Conservation (phyloP, 148 eudicot genomes). For the Rhododendron mucronatum region DNA sequence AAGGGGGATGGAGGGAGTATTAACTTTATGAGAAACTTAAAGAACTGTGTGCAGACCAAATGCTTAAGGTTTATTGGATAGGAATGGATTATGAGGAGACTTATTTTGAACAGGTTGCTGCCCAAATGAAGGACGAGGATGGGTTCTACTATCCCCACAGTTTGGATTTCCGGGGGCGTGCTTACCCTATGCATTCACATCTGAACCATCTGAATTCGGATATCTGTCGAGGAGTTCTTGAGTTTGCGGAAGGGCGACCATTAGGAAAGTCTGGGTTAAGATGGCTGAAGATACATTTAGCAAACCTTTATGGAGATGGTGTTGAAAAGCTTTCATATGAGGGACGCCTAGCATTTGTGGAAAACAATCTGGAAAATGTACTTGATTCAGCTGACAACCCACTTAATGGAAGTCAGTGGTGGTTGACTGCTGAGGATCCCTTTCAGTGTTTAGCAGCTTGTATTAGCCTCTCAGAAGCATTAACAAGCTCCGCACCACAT, state of each 20-base stretch:
- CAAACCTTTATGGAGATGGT: conserved; percentile 77
- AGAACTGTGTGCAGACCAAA: background rate
- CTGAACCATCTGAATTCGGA: conserved; percentile 85
- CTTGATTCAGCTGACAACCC: conserved; percentile 75
- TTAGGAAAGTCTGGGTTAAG: conserved; percentile 69
- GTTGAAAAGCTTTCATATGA: conserved; percentile 76
- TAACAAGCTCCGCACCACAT: conserved; percentile 61
- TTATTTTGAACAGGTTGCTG: conserved; percentile 62
- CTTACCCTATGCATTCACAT: conserved; percentile 95
- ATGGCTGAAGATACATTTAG: conserved; percentile 87
- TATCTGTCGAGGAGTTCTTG: conserved; percentile 87
- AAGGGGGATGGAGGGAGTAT: background rate
- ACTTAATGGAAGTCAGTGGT: conserved; percentile 70
- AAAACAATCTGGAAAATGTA: conserved; percentile 58
- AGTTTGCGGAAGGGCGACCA: conserved; percentile 89
- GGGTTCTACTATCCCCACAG: conserved; percentile 93
- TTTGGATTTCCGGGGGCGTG: conserved; percentile 89
- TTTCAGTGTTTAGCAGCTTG: conserved; percentile 93
- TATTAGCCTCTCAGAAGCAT: conserved; percentile 72
- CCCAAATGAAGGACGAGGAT: conserved; percentile 80
- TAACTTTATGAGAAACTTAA: conserved; percentile 6
- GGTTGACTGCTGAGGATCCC: conserved; percentile 93
- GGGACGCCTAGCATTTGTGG: conserved; percentile 69
- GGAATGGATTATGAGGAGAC: background rate
- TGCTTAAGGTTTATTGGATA: conserved; percentile 3